These are phyloP conservation scores for Maudiozyma pseudohumilis DNA, from an alignment of 805 yeast genomes.

Conservation along the genomic window DNA sequence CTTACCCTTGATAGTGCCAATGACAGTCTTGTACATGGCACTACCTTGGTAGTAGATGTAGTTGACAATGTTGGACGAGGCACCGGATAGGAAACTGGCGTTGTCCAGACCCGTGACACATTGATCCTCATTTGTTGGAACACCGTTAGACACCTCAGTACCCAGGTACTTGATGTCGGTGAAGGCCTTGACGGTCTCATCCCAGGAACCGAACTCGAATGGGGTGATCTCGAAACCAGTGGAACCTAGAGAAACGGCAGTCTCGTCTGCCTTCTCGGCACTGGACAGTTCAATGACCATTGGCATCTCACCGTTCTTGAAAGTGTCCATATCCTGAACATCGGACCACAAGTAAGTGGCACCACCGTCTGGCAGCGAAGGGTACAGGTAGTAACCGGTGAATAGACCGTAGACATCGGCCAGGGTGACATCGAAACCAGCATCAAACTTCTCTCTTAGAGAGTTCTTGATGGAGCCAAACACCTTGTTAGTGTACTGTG, in stretches of 20 bases:
- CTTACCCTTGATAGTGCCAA: constrained; percentile 30
- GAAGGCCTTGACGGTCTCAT: constrained; percentile 57
- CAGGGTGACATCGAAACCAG: constrained; percentile 56
- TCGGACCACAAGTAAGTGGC: constrained; percentile 51
- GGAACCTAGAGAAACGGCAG: constrained; percentile 50
- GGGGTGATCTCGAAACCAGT: constrained; percentile 59
- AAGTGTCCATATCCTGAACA: constrained; percentile 50
- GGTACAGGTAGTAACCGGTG: constrained; percentile 64
- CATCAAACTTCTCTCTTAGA: constrained; percentile 40
- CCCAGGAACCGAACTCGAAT: constrained; percentile 80
- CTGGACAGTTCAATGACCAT: constrained; percentile 58
- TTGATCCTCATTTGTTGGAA: constrained; percentile 32
- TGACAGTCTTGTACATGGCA: constrained; percentile 36
- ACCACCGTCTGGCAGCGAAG: constrained; percentile 46
- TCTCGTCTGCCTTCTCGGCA: constrained; percentile 52
- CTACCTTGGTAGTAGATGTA: constrained; percentile 45
- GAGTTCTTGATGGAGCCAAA: constrained; percentile 46
- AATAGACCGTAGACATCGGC: constrained; percentile 78
- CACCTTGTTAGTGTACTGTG: constrained; percentile 39
- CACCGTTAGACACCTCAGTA: constrained; percentile 50
- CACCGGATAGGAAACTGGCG: constrained; percentile 71
- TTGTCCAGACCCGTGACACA: constrained; percentile 71
- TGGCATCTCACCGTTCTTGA: constrained; percentile 54
- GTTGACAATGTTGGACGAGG: constrained; percentile 74
- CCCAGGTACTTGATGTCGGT: constrained; percentile 63